phyloP scores from a whole-genome alignment of 2,329 filamentous ascomycete species.

The Monosporascus sp. region DNA sequence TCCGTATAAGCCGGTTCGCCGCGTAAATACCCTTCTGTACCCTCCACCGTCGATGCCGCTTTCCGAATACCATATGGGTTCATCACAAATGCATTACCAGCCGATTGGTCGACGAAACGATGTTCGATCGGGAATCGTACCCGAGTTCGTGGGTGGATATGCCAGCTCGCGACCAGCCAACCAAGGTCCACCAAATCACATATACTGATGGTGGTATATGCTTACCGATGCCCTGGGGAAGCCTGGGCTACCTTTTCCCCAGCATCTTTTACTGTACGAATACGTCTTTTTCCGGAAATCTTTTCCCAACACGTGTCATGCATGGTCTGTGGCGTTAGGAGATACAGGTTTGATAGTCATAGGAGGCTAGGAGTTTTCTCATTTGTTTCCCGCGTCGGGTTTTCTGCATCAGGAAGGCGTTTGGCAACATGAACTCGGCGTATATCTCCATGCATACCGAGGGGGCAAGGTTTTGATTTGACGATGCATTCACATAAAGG shows the following conservation, averaged over 20 bases:
- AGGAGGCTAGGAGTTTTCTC: not conserved
- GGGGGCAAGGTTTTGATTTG: not conserved
- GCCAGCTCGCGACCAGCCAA: conserved; percentile 11
- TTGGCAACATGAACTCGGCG: not conserved
- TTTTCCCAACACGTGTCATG: conserved; percentile 13
- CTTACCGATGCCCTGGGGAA: not conserved
- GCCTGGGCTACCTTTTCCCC: not conserved
- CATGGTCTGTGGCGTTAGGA: conserved; percentile 23
- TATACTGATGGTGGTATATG: conserved; percentile 8
- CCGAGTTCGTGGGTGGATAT: conserved; percentile 44
- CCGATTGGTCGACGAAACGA: conserved; percentile 66
- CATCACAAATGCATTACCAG: conserved; percentile 78
- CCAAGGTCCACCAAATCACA: conserved; percentile 4
- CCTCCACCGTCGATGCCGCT: conserved; percentile 77
- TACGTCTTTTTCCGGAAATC: conserved; percentile 6
- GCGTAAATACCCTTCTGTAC: conserved; percentile 86
- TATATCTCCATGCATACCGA: not conserved
- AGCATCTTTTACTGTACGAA: not conserved
- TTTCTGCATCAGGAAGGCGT: not conserved
- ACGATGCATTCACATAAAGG: not conserved
- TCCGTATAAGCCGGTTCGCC: conserved; percentile 85
- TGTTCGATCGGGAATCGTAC: conserved; percentile 65
- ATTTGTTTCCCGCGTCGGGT: not conserved
- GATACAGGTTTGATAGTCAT: not conserved
- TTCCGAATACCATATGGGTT: conserved; percentile 64